Conservation (phyloP, 345 rosid species). For the Melaleuca alternifolia region DNA sequence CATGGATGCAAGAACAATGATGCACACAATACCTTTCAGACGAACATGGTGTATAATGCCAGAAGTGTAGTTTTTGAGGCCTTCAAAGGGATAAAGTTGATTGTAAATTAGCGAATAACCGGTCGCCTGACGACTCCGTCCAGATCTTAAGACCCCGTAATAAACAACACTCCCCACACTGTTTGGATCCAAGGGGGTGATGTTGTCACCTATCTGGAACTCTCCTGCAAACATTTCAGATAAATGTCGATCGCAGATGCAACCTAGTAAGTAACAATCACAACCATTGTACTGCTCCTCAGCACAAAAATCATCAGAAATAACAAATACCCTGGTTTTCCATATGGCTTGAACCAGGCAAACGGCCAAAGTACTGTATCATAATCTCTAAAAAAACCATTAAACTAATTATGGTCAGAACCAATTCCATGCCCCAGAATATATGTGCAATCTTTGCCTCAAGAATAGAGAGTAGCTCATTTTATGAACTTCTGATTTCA, state of each 20-base stretch:
- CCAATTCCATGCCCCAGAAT: background rate
- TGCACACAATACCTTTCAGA: conserved; percentile 29
- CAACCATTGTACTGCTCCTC: background rate
- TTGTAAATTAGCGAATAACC: conserved; percentile 59
- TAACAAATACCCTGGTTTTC: background rate
- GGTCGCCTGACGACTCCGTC: conserved; percentile 18
- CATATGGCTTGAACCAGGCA: background rate
- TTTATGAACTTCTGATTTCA: background rate
- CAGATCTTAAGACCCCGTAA: conserved; percentile 24
- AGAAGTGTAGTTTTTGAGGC: conserved; percentile 62
- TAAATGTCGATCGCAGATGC: background rate
- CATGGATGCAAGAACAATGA: background rate
- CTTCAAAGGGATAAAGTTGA: conserved; percentile 48
- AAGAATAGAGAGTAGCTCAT: background rate
- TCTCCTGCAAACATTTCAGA: conserved; percentile 31
- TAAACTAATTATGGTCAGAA: background rate
- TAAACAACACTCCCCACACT: conserved; percentile 51
- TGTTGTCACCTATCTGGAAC: conserved; percentile 36
- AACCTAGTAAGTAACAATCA: background rate
- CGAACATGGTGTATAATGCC: conserved; percentile 85
- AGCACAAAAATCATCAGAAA: background rate
- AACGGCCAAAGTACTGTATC: background rate
- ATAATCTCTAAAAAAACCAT: background rate
- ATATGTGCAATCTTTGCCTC: background rate
- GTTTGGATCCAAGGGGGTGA: conserved; percentile 36